Base-by-base conservation (phyloP, 208 protist species). In the Crithidia expoeki region DNA sequence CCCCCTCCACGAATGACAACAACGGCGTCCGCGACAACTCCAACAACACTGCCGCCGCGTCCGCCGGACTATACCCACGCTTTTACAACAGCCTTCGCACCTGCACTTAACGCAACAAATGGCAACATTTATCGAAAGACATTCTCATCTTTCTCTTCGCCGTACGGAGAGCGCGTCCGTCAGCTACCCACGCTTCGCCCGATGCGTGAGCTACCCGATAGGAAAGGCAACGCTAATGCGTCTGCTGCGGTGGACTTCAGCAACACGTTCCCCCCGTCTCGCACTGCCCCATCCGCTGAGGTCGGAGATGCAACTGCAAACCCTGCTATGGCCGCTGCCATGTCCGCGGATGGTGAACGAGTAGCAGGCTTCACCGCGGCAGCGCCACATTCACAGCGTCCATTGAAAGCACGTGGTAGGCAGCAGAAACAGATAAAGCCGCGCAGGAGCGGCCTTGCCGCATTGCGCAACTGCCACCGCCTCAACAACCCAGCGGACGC, bases 381-480 rank as follows among this genome's bases (percentile, higher is more conserved):
- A n/a, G n/a, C n/a, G n/a, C n/a, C n/a, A n/a, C n/a, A n/a, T n/a
- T n/a, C n/a, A n/a, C n/a, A n/a, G n/a, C n/a, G n/a, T n/a, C n/a
- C n/a, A n/a, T n/a, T n/a, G n/a, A n/a, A n/a, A n/a, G n/a, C n/a
- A n/a, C n/a, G n/a, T n/a, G n/a, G n/a, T n/a, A n/a, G n/a, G n/a
- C 23, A 36, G n/a, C 53, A 58, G 53, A 6, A 27, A 19, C 30
- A 7, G 16, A 6, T 19, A 1, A 55, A 6, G 25, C 11, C 36
- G 17, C 23, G 47, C 42, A 23, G 9, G 7, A 44, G 32, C 2
- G 27, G 32, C 21, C 58, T 59, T 32, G 53, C 58, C 2, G 32
- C 52, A 11, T 63, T 88, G 36, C 79, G 79, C 65, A 57, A 70
- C 56, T 84, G 74, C 50, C 71, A 88, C 51, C 83, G 76, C 0